phyloP scores from a whole-genome alignment of 768 basidiomycete genomes.

The Mycena belliarum region DNA sequence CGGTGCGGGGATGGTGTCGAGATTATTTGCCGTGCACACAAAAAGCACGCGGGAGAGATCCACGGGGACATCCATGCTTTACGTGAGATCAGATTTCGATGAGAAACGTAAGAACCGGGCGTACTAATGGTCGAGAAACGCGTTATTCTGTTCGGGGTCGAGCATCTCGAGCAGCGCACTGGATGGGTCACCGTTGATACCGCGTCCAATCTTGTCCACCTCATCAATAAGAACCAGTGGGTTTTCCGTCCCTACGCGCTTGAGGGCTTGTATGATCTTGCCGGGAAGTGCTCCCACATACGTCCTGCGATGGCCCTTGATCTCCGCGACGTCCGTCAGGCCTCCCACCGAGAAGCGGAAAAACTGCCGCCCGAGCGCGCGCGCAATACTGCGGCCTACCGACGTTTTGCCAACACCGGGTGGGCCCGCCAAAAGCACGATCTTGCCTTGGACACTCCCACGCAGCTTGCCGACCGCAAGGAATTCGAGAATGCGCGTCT shows the following conservation, averaged over 20 bases:
- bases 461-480: constrained; percentile 93
- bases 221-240: constrained; percentile 94
- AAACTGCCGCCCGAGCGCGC: constrained; percentile 88
- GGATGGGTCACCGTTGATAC: constrained; percentile 89
- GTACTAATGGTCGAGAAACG: constrained; percentile 93
- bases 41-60: constrained; percentile 96
- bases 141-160: constrained; percentile 92
- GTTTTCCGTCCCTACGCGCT: constrained; percentile 91
- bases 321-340: constrained; percentile 96
- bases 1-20: constrained; percentile 92
- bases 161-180: constrained; percentile 92
- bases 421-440: constrained; percentile 93
- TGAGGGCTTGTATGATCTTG: constrained; percentile 93
- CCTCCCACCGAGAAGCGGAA: constrained; percentile 98
- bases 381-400: constrained; percentile 93
- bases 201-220: constrained; percentile 92
- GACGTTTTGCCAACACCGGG: constrained; percentile 98
- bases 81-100: neutral
- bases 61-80: constrained; percentile 93
- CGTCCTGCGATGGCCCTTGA: constrained; percentile 97
- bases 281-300: constrained; percentile 94
- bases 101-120: constrained; percentile 31
- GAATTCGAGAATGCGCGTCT: constrained; percentile 93
- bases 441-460: constrained; percentile 95
- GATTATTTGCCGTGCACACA: constrained; percentile 95